Evolutionary conservation across 78 protist genomes (phyloP), one percentile per base, ranked within the genome.

Genomic region (Carpediemonas membranifera): DNA sequence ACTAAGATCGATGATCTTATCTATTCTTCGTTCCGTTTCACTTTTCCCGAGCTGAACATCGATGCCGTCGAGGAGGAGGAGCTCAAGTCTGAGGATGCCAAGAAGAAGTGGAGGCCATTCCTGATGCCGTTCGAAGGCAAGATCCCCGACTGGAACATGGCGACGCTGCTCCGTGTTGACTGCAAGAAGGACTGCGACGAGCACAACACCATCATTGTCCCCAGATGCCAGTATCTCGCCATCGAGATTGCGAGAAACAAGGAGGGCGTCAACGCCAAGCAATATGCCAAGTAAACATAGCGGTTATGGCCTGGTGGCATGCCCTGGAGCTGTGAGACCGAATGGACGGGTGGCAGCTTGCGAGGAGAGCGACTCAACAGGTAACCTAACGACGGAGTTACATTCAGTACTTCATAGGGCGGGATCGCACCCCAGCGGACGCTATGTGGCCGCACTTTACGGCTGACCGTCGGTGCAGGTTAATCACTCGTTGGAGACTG

Each of bases 251-350:
- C 79, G 18, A 52, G 79, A 2, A 63, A 65, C 62, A 2, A 25
- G 19, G 79, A 74, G 13, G 71, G 71, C 5, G 1, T 35, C 65
- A 74, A 74, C 61, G 69, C n/a, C n/a, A n/a, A n/a, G n/a, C n/a
- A n/a, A n/a, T n/a, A n/a, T n/a, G n/a, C n/a, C n/a, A n/a, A n/a
- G n/a, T n/a, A n/a, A n/a, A n/a, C n/a, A n/a, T n/a, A n/a, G n/a
- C n/a, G n/a, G n/a, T n/a, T n/a, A n/a, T n/a, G n/a, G n/a, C n/a
- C n/a, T n/a, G n/a, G n/a, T n/a, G n/a, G n/a, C n/a, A n/a, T n/a
- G n/a, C n/a, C n/a, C n/a, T n/a, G n/a, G n/a, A n/a, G n/a, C n/a
- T n/a, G n/a, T n/a, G n/a, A n/a, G n/a, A n/a, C n/a, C n/a, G n/a
- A n/a, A n/a, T n/a, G n/a, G n/a, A n/a, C n/a, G n/a, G n/a, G n/a